phyloP scores from a whole-genome alignment of 2,329 filamentous ascomycete species.

The Diplodia scrobiculata region DNA sequence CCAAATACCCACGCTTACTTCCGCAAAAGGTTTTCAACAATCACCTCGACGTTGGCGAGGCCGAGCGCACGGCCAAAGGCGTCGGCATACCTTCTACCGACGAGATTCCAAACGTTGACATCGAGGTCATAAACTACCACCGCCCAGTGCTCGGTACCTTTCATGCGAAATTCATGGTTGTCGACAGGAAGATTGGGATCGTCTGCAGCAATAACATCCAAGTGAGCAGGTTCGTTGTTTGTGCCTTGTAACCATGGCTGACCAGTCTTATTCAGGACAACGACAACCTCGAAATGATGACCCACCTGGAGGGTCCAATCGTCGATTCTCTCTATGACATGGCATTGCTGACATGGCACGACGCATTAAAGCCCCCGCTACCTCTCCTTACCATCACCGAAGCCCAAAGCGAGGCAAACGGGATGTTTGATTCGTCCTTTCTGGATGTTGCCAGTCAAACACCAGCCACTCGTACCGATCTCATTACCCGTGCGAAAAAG shows the following conservation, averaged over 20 bases:
- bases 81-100: slow-evolving; percentile 63
- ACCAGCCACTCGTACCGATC: not conserved
- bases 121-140: slow-evolving; percentile 75
- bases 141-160: slow-evolving; percentile 71
- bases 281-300: slow-evolving; percentile 80
- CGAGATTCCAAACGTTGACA: slow-evolving; percentile 70
- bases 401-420: slow-evolving; percentile 31
- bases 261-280: slow-evolving; percentile 55
- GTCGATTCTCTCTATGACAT: slow-evolving; percentile 76
- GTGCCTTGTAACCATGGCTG: not conserved
- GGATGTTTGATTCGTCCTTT: slow-evolving; percentile 41
- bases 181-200: slow-evolving; percentile 70
- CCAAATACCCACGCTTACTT: not conserved
- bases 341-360: slow-evolving; percentile 71
- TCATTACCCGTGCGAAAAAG: slow-evolving; percentile 3
- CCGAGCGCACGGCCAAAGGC: slow-evolving; percentile 57
- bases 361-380: slow-evolving; percentile 61
- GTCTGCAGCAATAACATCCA: slow-evolving; percentile 78
- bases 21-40: slow-evolving; percentile 57
- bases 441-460: slow-evolving; percentile 34
- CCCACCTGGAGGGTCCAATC: slow-evolving; percentile 72
- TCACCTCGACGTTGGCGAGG: slow-evolving; percentile 61
- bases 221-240: slow-evolving; percentile 30
- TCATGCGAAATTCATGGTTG: slow-evolving; percentile 75
- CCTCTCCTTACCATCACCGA: slow-evolving; percentile 60